phyloP scores from a whole-genome alignment of 495 filamentous ascomycete species.

The Aspergillus carlsbadensis region DNA sequence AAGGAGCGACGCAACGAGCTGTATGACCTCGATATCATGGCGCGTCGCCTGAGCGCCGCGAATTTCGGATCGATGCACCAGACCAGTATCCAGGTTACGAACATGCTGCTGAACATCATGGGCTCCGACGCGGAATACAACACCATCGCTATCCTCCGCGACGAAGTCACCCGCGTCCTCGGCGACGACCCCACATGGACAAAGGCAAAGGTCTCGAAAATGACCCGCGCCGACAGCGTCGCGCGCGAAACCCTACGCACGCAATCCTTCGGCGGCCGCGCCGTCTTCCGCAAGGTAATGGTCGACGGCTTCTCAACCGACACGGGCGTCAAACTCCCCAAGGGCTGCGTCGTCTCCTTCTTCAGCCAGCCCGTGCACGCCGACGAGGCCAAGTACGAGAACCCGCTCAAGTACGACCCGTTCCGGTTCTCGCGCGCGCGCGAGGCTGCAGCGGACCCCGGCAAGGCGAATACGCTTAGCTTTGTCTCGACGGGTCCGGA shows the following conservation, averaged over 20 bases:
- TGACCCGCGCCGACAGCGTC: constrained; percentile 37
- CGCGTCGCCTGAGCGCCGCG: constrained; percentile 35
- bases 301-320: constrained; percentile 16
- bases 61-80: constrained; percentile 54
- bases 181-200: constrained; percentile 26
- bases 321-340: constrained; percentile 32
- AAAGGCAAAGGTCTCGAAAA: constrained; percentile 28
- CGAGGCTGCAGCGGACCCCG: constrained; percentile 8
- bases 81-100: constrained; percentile 43
- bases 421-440: constrained; percentile 31
- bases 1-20: constrained; percentile 31
- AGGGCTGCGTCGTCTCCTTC: constrained; percentile 29
- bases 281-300: constrained; percentile 31
- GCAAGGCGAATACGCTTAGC: constrained; percentile 9
- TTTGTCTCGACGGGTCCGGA: constrained; percentile 20
- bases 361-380: constrained; percentile 28
- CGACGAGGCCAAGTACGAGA: constrained; percentile 28
- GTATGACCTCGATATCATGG: constrained; percentile 27
- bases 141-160: constrained; percentile 34
- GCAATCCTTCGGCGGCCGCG: constrained; percentile 32
- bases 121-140: constrained; percentile 34
- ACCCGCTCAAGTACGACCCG: constrained; percentile 31
- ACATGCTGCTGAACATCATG: constrained; percentile 44
- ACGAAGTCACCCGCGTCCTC: constrained; percentile 23
- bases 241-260: constrained; percentile 40